Evolutionary conservation across 805 yeast species (phyloP).

Genomic region (Saturnispora hagleri): DNA sequence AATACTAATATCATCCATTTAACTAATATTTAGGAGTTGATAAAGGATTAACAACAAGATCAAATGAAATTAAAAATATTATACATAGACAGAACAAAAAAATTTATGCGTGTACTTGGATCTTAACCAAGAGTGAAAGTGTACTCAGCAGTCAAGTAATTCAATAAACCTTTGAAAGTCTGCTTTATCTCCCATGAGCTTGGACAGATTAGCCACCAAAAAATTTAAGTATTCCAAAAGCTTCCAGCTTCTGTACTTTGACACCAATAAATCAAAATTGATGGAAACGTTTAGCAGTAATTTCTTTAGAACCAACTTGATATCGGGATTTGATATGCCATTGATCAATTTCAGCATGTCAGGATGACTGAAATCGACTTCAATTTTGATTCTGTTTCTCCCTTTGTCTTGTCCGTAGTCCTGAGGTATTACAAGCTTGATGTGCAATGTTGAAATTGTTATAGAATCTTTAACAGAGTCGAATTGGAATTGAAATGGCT

Average conservation of each 20-base stretch:
- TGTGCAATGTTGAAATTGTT: slow-evolving; percentile 19
- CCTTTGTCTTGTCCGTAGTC: slow-evolving; percentile 18
- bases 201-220: slow-evolving; percentile 26
- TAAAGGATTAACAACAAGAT: not conserved
- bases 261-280: slow-evolving; percentile 22
- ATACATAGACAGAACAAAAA: not conserved
- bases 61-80: not conserved
- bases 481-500: slow-evolving; percentile 24
- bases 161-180: slow-evolving; percentile 18
- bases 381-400: slow-evolving; percentile 22
- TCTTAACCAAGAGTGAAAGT: not conserved
- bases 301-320: slow-evolving; percentile 26
- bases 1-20: slow-evolving; percentile 15
- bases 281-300: slow-evolving; percentile 23
- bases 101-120: not conserved
- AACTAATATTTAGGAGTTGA: not conserved
- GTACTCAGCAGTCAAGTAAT: slow-evolving; percentile 19
- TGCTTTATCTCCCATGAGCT: slow-evolving; percentile 22
- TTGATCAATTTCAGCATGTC: slow-evolving; percentile 21
- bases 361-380: slow-evolving; percentile 26
- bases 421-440: slow-evolving; percentile 25
- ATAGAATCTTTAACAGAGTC: slow-evolving; percentile 22
- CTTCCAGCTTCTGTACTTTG: slow-evolving; percentile 13
- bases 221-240: slow-evolving; percentile 27
- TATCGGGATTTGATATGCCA: slow-evolving; percentile 22